Percentiles rank a stretch among this genome's conserved stretches.
Conservation (phyloP, 1,139 yeast species). For the Lodderomyces elongisporus region DNA sequence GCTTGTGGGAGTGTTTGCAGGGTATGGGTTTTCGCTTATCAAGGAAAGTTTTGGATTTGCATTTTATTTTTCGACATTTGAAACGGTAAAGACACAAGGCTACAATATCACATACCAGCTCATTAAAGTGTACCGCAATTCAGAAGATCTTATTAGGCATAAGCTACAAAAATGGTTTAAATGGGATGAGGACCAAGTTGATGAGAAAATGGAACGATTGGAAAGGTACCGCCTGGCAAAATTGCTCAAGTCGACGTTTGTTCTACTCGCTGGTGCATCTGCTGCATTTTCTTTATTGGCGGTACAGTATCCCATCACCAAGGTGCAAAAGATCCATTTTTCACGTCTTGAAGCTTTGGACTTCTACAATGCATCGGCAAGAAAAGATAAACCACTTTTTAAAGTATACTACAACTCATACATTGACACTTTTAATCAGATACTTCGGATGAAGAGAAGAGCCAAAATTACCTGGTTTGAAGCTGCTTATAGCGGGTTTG, state of each 20-base stretch:
- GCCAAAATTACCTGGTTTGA: constrained; percentile 55
- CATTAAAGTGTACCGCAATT: constrained; percentile 49
- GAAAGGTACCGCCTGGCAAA: constrained; percentile 42
- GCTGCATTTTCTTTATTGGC: constrained; percentile 76
- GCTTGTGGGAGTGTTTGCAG: constrained; percentile 81
- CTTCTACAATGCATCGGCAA: constrained; percentile 47
- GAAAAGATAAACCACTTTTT: constrained; percentile 33
- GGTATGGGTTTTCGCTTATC: constrained; percentile 67
- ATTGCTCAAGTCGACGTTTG: constrained; percentile 62
- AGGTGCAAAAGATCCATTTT: constrained; percentile 74
- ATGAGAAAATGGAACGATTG: constrained; percentile 23
- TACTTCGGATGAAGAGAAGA: constrained; percentile 48
- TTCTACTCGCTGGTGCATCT: constrained; percentile 81
- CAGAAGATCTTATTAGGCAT: constrained; percentile 21
- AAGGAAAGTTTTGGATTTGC: constrained; percentile 89
- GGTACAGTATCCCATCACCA: constrained; percentile 78
- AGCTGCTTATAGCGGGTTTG: constrained; percentile 76
- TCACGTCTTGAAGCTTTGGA: constrained; percentile 78
- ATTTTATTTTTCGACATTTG: constrained; percentile 78
- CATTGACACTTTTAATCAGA: constrained; percentile 62
- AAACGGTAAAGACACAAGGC: constrained; percentile 68
- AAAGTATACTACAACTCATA: constrained; percentile 64
- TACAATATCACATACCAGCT: constrained; percentile 55
- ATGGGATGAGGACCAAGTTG: constrained; percentile 23
- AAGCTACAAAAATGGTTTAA: constrained; percentile 20